Percentiles rank a stretch among this genome's conserved stretches.
Evolutionary conservation across 345 rosid species (phyloP).

Genomic region (Rubroshorea leprosula): DNA sequence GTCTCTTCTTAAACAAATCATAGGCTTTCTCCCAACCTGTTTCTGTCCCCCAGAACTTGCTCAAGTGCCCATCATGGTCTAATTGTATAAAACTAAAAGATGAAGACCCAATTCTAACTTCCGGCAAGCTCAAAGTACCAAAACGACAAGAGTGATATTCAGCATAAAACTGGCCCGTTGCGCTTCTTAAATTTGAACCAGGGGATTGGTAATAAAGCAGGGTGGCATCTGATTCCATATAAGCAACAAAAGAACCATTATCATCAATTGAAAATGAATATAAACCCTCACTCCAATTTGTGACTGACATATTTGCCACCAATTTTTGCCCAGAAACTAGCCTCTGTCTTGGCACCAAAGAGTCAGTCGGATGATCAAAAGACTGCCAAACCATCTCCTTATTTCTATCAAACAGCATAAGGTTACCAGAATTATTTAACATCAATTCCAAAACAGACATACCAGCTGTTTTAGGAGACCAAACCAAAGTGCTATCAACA

Average conservation of each 20-base stretch:
- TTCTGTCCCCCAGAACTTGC: constrained; percentile 9
- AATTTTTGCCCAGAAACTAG: constrained; percentile 1
- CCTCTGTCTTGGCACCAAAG: constrained; percentile 7
- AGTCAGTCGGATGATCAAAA: constrained; percentile 10
- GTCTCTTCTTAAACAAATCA: constrained; percentile 5
- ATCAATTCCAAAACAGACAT: neutral
- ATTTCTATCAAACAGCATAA: neutral
- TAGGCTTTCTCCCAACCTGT: neutral
- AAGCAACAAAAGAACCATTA: neutral
- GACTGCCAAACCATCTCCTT: constrained; percentile 8
- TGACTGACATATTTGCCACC: neutral
- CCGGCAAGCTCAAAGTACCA: neutral
- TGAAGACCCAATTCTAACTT: too few species aligned
- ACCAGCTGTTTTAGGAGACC: constrained; percentile 9
- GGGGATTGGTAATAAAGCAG: neutral
- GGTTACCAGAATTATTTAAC: constrained; percentile 7
- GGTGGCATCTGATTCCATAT: neutral
- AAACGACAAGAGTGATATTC: neutral
- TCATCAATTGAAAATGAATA: neutral
- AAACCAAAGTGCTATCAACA: constrained; percentile 13
- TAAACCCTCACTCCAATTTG: constrained; percentile 3
- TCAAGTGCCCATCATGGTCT: constrained; percentile 22
- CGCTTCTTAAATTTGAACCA: too few species aligned
- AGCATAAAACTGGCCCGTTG: neutral
- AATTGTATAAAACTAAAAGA: constrained; percentile 14